Conservation (phyloP, 257 asterid genomes). For the Haberlea rhodopensis region DNA sequence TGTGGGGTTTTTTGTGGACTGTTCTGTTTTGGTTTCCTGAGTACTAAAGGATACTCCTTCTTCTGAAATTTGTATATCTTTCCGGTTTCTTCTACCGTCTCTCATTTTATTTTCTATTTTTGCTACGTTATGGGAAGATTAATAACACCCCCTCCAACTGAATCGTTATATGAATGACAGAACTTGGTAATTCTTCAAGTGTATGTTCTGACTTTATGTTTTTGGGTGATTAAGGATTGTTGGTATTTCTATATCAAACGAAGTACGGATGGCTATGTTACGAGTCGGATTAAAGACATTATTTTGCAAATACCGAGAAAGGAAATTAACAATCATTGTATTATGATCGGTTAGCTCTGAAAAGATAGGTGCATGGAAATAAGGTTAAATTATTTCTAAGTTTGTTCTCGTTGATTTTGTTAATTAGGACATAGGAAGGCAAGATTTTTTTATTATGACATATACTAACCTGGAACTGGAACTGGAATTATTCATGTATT, state of each 20-base stretch:
- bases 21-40: not conserved
- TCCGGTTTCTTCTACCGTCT: not conserved
- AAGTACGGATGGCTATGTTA: too few species aligned
- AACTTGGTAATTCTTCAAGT: too few species aligned
- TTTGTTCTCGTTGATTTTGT: not conserved
- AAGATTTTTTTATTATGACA: not conserved
- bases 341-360: not conserved
- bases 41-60: constrained; percentile 3
- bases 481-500: not conserved
- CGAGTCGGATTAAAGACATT: too few species aligned
- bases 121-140: not conserved
- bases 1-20: constrained; percentile 6
- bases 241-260: too few species aligned
- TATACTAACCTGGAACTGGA: not conserved
- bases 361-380: too few species aligned
- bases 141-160: not conserved
- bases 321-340: not conserved
- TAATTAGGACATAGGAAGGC: not conserved
- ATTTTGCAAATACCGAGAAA: too few species aligned
- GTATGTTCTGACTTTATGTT: too few species aligned
- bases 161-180: not conserved
- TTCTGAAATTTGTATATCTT: not conserved
- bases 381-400: too few species aligned
- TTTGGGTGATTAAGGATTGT: too few species aligned
- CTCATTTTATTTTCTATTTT: not conserved